Evolutionary conservation across 1,284 basidiomycete species (phyloP).

Genomic region (Microbotryum lychnidis-dioicae): DNA sequence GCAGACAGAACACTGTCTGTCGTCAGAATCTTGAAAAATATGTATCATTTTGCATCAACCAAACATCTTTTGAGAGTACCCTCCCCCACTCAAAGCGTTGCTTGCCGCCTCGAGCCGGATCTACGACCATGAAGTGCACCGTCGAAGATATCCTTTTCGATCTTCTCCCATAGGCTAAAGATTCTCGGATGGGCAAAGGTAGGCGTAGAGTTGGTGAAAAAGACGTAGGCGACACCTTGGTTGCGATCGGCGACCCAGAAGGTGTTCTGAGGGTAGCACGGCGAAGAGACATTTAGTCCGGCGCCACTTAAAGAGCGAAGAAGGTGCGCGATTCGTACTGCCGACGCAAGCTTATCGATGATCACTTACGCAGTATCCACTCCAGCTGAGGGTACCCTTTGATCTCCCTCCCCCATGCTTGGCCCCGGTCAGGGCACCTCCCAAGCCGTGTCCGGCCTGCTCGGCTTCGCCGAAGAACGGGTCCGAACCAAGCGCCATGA

Average conservation of each 20-base stretch:
- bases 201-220: neutral
- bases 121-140: neutral
- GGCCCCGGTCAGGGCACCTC: neutral
- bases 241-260: slow-evolving; percentile 13
- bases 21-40: no score
- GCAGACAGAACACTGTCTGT: no score
- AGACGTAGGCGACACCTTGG: neutral
- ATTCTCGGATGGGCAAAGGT: neutral
- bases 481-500: neutral
- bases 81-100: no score
- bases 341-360: no score
- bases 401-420: slow-evolving; percentile 1
- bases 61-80: no score
- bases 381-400: slow-evolving; percentile 8
- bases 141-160: slow-evolving; percentile 11
- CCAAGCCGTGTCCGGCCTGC: slow-evolving; percentile 2
- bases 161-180: slow-evolving; percentile 10
- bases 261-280: neutral
- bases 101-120: no score
- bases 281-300: neutral
- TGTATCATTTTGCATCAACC: no score
- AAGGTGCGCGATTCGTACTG: no score
- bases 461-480: slow-evolving; percentile 3
- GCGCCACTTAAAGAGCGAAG: neutral
- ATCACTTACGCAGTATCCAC: neutral